These are phyloP conservation scores for Erucastrum elatum DNA, from an alignment of 345 rosid species.

Conservation along the genomic window DNA sequence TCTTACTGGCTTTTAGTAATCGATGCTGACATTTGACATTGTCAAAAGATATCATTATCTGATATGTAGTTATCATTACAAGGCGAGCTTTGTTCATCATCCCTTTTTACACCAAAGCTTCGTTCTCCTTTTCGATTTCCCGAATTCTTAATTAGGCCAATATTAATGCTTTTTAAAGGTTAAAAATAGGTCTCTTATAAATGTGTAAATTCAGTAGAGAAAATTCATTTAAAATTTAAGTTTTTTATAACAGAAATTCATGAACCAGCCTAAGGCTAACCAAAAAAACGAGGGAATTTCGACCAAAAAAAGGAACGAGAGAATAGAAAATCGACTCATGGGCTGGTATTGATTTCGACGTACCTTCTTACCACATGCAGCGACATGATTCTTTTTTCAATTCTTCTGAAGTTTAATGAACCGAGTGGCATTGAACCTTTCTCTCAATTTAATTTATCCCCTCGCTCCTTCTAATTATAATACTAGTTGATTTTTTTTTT, in stretches of 20 bases:
- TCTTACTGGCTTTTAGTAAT: conserved; percentile 23
- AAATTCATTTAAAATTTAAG: background rate
- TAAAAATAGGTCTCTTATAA: background rate
- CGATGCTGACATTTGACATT: conserved; percentile 3
- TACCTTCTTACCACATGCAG: conserved; percentile 48
- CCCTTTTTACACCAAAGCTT: conserved; percentile 11
- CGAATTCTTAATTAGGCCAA: background rate
- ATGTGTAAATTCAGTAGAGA: background rate
- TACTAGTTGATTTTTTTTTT: background rate
- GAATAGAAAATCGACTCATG: conserved; percentile 28
- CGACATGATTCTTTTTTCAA: conserved; percentile 37
- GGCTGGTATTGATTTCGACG: conserved; percentile 42
- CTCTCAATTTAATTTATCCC: background rate
- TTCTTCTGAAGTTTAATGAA: conserved; percentile 22
- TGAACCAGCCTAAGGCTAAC: conserved; percentile 11
- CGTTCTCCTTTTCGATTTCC: background rate
- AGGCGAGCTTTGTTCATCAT: conserved; percentile 10
- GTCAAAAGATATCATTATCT: background rate
- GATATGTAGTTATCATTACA: conserved; percentile 15
- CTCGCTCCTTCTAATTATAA: background rate
- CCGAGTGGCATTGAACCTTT: conserved; percentile 30
- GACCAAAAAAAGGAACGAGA: background rate
- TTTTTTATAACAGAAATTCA: conserved; percentile 10
- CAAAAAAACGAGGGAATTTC: background rate
- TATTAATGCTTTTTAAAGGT: background rate